A percentile compares a stretch with the other conserved stretches of the same genome.
phyloP scores from a whole-genome alignment of 163 green algal species.

The Scenedesmus sp. region DNA sequence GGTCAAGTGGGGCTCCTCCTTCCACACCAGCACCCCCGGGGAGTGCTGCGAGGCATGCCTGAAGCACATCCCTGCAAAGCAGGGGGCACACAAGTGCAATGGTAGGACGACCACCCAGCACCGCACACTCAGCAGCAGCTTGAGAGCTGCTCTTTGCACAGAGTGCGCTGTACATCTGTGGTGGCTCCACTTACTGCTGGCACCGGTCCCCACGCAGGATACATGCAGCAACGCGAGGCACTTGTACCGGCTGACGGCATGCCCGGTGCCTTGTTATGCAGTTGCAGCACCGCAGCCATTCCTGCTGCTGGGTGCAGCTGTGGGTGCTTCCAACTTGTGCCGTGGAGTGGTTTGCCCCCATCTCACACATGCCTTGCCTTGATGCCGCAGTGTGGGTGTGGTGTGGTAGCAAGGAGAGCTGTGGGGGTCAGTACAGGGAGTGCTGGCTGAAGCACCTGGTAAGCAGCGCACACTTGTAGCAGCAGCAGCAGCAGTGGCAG shows the following conservation, averaged over 20 bases:
- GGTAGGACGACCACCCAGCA: slow-evolving; percentile 58
- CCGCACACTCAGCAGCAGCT: background rate
- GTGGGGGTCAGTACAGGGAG: slow-evolving; percentile 73
- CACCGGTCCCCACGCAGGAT: too few species aligned
- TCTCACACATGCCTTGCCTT: background rate
- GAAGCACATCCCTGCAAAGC: slow-evolving; percentile 61
- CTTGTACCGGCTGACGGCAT: background rate
- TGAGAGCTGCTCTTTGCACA: background rate
- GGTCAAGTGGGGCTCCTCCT: slow-evolving; percentile 73
- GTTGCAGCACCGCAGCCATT: slow-evolving; percentile 5
- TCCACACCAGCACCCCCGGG: slow-evolving; percentile 65
- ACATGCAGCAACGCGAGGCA: background rate
- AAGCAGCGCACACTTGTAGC: slow-evolving; percentile 14
- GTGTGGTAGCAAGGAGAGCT: slow-evolving; percentile 80
- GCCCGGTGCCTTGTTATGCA: background rate
- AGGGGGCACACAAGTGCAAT: slow-evolving; percentile 81
- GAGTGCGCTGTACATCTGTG: too few species aligned
- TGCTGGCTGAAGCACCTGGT: slow-evolving; percentile 97
- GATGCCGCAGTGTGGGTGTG: slow-evolving; percentile 89
- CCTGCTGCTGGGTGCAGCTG: background rate
- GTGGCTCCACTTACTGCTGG: background rate
- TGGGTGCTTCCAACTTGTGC: too few species aligned
- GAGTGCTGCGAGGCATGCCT: slow-evolving; percentile 86
- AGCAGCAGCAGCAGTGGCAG: background rate
- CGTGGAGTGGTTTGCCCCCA: too few species aligned